A percentile compares a stretch with the other conserved stretches of the same genome.
phyloP scores from a whole-genome alignment of 1,284 basidiomycete species.

The Sporisorium scitamineum region DNA sequence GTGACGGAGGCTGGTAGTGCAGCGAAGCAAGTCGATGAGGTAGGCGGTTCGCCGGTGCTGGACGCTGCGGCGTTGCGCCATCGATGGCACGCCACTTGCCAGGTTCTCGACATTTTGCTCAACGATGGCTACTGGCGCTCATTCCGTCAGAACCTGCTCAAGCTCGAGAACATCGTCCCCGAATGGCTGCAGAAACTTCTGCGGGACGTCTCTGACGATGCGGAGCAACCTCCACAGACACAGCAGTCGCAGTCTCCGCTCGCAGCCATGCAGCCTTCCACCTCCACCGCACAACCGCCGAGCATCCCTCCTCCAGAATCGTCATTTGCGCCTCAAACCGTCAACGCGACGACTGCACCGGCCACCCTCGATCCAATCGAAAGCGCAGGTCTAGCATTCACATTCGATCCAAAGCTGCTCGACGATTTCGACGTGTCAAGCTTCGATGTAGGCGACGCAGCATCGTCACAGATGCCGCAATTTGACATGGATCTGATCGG shows the following conservation, averaged over 20 bases:
- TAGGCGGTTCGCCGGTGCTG: background rate
- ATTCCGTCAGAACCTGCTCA: slow-evolving; percentile 35
- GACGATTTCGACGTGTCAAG: slow-evolving; percentile 11
- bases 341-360: slow-evolving; percentile 2
- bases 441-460: slow-evolving; percentile 1
- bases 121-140: slow-evolving; percentile 49
- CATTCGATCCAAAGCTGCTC: slow-evolving; percentile 29
- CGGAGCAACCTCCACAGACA: background rate
- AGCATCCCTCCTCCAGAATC: background rate
- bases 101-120: slow-evolving; percentile 42
- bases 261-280: background rate
- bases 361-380: slow-evolving; percentile 1
- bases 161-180: slow-evolving; percentile 35
- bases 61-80: slow-evolving; percentile 22
- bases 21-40: background rate
- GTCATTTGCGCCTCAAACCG: background rate
- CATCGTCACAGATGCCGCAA: slow-evolving; percentile 21
- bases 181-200: slow-evolving; percentile 34
- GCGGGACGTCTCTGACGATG: slow-evolving; percentile 7
- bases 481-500: slow-evolving; percentile 46
- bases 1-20: background rate
- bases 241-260: background rate
- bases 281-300: background rate
- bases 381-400: background rate
- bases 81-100: slow-evolving; percentile 37